A percentile compares a stretch with the other conserved stretches of the same genome.
Evolutionary conservation across 129 eudicot species (phyloP).

Genomic region (Flaveria sonorensis): DNA sequence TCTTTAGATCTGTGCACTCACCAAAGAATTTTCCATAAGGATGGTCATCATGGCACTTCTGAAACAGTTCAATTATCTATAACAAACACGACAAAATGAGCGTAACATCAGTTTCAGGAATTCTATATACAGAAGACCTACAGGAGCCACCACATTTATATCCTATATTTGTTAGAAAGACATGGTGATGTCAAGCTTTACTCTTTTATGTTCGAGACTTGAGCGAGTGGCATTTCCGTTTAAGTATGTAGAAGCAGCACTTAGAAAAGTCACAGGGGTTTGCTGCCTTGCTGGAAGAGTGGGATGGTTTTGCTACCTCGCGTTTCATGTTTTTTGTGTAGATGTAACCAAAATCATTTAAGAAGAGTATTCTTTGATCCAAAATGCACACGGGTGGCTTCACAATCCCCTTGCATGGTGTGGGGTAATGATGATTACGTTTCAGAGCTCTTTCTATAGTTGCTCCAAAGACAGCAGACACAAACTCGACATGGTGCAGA

Average conservation of each 20-base stretch:
- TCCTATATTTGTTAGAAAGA: background rate
- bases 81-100: constrained; percentile 9
- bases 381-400: background rate
- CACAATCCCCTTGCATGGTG: too few species aligned
- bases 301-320: background rate
- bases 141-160: too few species aligned
- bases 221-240: too few species aligned
- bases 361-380: background rate
- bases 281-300: too few species aligned
- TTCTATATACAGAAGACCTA: background rate
- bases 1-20: constrained; percentile 73
- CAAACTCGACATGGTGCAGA: background rate
- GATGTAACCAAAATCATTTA: background rate
- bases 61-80: constrained; percentile 79
- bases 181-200: background rate
- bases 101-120: constrained; percentile 8
- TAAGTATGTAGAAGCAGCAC: too few species aligned
- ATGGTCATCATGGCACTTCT: constrained; percentile 73
- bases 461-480: background rate
- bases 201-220: background rate
- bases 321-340: background rate
- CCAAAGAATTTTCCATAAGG: constrained; percentile 78
- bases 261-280: too few species aligned
- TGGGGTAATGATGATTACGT: too few species aligned
- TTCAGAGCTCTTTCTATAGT: too few species aligned